Conservation (phyloP, 208 protist species). For the Kentomonas sorsogonicus region DNA sequence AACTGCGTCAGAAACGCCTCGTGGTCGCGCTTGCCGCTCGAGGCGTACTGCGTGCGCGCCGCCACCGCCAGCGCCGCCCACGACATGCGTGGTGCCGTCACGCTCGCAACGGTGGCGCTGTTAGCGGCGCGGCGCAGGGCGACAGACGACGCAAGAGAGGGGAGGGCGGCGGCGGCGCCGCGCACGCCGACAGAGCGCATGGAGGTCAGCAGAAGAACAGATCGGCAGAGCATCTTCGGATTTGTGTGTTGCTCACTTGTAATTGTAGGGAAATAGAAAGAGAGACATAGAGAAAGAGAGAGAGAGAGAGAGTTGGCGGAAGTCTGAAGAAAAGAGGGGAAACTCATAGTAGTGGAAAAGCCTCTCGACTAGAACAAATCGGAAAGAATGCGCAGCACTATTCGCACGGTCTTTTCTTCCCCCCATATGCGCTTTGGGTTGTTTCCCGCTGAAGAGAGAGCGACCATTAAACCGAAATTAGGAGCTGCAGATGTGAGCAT, state of each 20-base stretch:
- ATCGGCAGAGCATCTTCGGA: neutral
- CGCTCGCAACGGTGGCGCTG: neutral
- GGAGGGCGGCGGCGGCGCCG: no score
- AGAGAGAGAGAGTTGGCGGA: neutral
- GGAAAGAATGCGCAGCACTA: neutral
- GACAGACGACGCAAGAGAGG: neutral
- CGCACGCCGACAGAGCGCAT: neutral
- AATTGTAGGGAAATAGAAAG: neutral
- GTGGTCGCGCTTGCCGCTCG: slow-evolving; percentile 75
- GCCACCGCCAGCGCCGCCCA: slow-evolving; percentile 17
- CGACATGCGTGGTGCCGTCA: neutral
- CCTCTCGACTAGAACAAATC: neutral
- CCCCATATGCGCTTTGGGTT: no score
- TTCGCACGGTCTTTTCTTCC: no score
- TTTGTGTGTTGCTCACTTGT: neutral
- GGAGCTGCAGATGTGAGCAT: no score
- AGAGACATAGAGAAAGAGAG: neutral
- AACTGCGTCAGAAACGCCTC: slow-evolving; percentile 83
- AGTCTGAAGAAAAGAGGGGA: neutral
- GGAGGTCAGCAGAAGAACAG: neutral
- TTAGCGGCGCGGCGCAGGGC: neutral
- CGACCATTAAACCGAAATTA: no score
- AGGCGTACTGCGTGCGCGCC: slow-evolving; percentile 69
- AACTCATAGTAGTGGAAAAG: neutral
- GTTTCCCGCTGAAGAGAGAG: no score